phyloP scores from a whole-genome alignment of 352 stramenopile genomes.

The Globisporangium perplexum region DNA sequence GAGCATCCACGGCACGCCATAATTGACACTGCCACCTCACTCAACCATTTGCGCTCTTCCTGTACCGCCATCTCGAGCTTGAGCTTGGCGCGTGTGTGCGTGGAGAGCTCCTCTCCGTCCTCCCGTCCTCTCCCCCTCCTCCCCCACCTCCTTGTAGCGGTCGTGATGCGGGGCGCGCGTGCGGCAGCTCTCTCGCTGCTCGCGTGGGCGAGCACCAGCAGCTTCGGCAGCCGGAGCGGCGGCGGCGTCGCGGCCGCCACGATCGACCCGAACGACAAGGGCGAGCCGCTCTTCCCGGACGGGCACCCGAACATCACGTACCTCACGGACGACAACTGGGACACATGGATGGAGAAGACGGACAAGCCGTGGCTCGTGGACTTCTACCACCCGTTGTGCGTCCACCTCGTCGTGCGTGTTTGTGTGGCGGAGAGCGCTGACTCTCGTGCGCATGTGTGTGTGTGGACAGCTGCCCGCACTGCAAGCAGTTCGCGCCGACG shows the following conservation, averaged over 20 bases:
- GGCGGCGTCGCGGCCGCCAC: conserved; percentile 19
- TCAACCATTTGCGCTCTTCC: no score
- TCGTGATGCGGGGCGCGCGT: conserved; percentile 8
- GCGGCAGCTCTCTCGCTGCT: conserved; percentile 8
- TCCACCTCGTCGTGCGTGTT: not conserved
- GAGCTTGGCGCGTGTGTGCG: no score
- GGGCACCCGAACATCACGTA: conserved; percentile 84
- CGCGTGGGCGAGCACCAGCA: conserved; percentile 5
- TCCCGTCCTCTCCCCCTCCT: not conserved
- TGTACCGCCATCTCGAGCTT: no score
- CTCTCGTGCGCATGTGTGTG: conserved; percentile 11
- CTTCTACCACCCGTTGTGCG: conserved; percentile 86
- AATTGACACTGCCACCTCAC: no score
- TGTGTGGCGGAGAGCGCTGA: not conserved
- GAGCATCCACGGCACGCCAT: no score
- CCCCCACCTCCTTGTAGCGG: not conserved
- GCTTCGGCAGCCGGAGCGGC: not conserved
- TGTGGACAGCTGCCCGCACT: conserved; percentile 59
- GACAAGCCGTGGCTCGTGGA: conserved; percentile 80
- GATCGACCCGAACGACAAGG: conserved; percentile 70
- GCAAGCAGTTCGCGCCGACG: conserved; percentile 67
- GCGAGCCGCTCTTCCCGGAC: conserved; percentile 69
- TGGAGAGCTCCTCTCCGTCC: no score
- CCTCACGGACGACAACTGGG: conserved; percentile 81
- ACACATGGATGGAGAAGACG: conserved; percentile 61